Evolutionary conservation across 2,329 filamentous ascomycete species (phyloP), one percentile per base, ranked within the genome.

Genomic region (Helotiales sp.): DNA sequence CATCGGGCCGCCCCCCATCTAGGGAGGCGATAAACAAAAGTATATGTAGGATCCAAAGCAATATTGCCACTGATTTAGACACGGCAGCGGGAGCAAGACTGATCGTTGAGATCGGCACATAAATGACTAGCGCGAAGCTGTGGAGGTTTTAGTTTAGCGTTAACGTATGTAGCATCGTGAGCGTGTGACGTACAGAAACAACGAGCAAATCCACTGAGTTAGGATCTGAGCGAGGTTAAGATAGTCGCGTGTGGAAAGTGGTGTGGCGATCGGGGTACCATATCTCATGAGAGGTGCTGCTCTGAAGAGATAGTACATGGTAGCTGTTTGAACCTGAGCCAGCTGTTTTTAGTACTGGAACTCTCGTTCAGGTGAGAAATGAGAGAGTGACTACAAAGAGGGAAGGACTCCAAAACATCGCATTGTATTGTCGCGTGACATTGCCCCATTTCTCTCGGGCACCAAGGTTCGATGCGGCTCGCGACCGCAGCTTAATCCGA

Each of bases 271-370:
- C 17, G 50, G 50, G 29, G 33, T 29, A 17, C 50, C 50, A 42
- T 53, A 53, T 53, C 34, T 42, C 50, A 53, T 53, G 27, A 53
- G 50, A 31, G 50, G 50, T 24, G 50, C 50, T 30, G 50, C 40
- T 53, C 42, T 53, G 34, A 53, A 53, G 50, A 53, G 50, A 53
- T 40, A 53, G 34, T 53, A 53, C 50, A 53, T 53, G 17, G 50
- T 53, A 24, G 50, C 50, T 27, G 34, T 30, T 29, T 53, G 50
- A 13, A 19, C 50, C 42, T 53, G 50, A 42, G 50, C 50, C 29
- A 53, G 33, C 17, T 40, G 12, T 34, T n/a, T n/a, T n/a, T n/a
- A n/a, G n/a, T n/a, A n/a, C n/a, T n/a, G n/a, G n/a, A n/a, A n/a
- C n/a, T n/a, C n/a, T n/a, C n/a, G n/a, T n/a, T n/a, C n/a, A n/a